These are phyloP conservation scores for Saccharomycopsis fibuligera DNA, from an alignment of 805 yeast species.

Conservation along the genomic window DNA sequence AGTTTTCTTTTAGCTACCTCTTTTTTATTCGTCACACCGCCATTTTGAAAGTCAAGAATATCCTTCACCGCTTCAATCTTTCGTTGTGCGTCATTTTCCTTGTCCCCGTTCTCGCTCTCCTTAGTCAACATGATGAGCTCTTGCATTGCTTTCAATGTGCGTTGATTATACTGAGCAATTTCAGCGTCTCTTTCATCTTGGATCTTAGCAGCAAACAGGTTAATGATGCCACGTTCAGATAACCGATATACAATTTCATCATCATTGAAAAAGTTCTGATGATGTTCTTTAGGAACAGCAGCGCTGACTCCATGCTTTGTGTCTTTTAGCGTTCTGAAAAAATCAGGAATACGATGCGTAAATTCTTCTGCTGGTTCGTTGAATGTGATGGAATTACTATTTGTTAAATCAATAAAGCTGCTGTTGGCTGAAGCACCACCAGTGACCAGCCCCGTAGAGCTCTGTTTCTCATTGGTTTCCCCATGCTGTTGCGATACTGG, in stretches of 20 bases:
- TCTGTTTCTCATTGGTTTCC: conserved; percentile 21
- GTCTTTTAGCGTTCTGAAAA: conserved; percentile 1
- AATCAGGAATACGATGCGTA: conserved; percentile 1
- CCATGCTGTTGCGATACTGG: too few species aligned
- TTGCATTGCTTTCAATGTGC: conserved; percentile 22
- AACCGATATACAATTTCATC: conserved; percentile 52
- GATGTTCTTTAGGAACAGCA: conserved; percentile 13
- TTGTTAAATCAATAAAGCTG: too few species aligned
- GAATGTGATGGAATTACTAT: not conserved
- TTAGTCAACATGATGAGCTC: not conserved
- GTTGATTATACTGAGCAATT: conserved; percentile 28
- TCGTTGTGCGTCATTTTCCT: not conserved
- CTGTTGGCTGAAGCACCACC: not conserved
- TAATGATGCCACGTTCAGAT: conserved; percentile 59
- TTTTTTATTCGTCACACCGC: too few species aligned
- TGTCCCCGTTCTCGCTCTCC: not conserved
- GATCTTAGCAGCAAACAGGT: conserved; percentile 61
- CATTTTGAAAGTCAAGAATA: not conserved
- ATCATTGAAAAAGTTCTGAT: conserved; percentile 23
- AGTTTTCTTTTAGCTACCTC: not conserved
- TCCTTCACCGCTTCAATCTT: not conserved
- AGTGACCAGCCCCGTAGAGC: conserved; percentile 13
- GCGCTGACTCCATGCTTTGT: not conserved
- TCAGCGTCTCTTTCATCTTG: conserved; percentile 31
- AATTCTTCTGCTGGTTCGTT: not conserved